Conservation (phyloP, 78 protist genomes). For the Blattamonas nauphoetae region DNA sequence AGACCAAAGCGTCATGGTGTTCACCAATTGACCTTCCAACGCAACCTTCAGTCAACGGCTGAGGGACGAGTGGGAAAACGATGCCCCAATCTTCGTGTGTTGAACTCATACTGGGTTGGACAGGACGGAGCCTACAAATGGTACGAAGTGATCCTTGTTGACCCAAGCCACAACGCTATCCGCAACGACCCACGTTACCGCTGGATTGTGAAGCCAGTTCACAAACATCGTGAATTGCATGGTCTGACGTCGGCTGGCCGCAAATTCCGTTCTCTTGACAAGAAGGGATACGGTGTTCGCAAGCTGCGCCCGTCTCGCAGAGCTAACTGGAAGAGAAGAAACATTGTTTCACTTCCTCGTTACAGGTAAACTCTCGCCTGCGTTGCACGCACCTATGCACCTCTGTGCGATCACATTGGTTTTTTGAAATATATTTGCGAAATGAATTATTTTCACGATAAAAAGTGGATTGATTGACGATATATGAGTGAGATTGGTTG, state of each 20-base stretch:
- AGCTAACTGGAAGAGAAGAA: slow-evolving; percentile 88
- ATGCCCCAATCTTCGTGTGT: slow-evolving; percentile 86
- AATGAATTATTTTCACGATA: no score
- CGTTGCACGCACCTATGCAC: no score
- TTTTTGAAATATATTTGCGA: no score
- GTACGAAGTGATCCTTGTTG: slow-evolving; percentile 96
- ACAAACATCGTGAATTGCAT: slow-evolving; percentile 87
- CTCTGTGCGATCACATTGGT: no score
- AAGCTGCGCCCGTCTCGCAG: slow-evolving; percentile 78
- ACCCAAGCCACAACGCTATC: slow-evolving; percentile 87
- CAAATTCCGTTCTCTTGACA: slow-evolving; percentile 72
- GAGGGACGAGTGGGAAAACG: slow-evolving; percentile 92
- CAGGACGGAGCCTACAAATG: slow-evolving; percentile 89
- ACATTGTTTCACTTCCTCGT: slow-evolving; percentile 73
- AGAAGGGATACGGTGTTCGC: slow-evolving; percentile 61
- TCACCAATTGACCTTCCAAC: slow-evolving; percentile 69
- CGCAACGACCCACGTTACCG: slow-evolving; percentile 92
- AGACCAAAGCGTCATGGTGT: slow-evolving; percentile 89
- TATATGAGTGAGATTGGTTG: no score
- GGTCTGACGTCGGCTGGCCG: slow-evolving; percentile 96
- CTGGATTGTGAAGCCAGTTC: slow-evolving; percentile 89
- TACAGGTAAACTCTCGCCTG: slow-evolving; percentile 91
- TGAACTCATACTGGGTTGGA: slow-evolving; percentile 96
- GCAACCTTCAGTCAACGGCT: slow-evolving; percentile 73
- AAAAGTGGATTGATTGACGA: no score